Conservation (phyloP, 1,139 yeast genomes). For the Saccharomycopsis hybrid region DNA sequence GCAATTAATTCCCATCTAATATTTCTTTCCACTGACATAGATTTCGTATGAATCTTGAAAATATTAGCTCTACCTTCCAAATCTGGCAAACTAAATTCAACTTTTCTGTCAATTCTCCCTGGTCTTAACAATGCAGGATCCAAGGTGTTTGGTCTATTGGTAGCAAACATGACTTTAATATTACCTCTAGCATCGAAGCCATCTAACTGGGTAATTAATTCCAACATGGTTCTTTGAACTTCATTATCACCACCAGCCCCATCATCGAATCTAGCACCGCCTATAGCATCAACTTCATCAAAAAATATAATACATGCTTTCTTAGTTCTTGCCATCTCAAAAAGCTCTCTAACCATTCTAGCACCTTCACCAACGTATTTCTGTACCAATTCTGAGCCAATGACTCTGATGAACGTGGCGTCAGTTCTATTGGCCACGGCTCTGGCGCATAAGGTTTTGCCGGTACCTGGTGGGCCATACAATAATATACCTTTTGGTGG, state of each 20-base stretch:
- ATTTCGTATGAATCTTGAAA: slow-evolving; percentile 92
- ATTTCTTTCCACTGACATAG: slow-evolving; percentile 95
- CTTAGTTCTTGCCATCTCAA: slow-evolving; percentile 97
- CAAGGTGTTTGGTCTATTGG: slow-evolving; percentile 94
- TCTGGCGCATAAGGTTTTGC: slow-evolving; percentile 94
- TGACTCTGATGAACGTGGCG: slow-evolving; percentile 95
- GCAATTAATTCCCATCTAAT: slow-evolving; percentile 98
- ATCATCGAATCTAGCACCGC: slow-evolving; percentile 98
- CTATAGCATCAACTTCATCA: slow-evolving; percentile 97
- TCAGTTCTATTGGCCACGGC: slow-evolving; percentile 99
- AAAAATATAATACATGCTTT: slow-evolving; percentile 88
- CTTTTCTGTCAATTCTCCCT: slow-evolving; percentile 97
- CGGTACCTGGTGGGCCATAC: slow-evolving; percentile 99
- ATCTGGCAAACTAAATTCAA: slow-evolving; percentile 93
- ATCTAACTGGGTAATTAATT: slow-evolving; percentile 91
- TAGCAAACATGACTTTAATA: slow-evolving; percentile 98
- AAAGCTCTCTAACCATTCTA: slow-evolving; percentile 95
- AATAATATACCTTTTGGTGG: slow-evolving; percentile 96
- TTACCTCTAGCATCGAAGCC: slow-evolving; percentile 98
- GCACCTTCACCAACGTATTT: slow-evolving; percentile 99
- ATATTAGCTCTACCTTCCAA: slow-evolving; percentile 96
- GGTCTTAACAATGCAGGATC: slow-evolving; percentile 98
- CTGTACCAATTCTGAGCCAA: slow-evolving; percentile 96
- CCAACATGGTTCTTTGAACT: slow-evolving; percentile 98
- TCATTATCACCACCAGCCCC: slow-evolving; percentile 99